phyloP scores from a whole-genome alignment of 1,284 basidiomycete genomes.

The Ustilago crameri region DNA sequence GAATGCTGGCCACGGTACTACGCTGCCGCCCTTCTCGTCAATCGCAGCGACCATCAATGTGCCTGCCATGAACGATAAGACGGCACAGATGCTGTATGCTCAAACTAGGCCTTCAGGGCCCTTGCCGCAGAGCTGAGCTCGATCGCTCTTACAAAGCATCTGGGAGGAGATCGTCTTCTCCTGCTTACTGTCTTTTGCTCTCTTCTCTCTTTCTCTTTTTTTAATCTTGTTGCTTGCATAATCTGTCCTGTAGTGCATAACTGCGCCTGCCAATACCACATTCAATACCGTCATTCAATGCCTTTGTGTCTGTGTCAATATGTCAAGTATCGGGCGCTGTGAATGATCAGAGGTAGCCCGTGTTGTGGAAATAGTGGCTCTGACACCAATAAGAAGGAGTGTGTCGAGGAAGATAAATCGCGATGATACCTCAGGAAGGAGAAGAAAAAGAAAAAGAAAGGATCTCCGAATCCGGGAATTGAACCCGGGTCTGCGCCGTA shows the following conservation, averaged over 20 bases:
- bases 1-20: conserved; percentile 28
- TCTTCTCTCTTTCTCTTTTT: conserved; percentile 3
- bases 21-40: conserved; percentile 56
- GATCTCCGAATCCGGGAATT: conserved; percentile 57
- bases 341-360: too few relatives aligned
- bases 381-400: too few relatives aligned
- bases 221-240: conserved; percentile 18
- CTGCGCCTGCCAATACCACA: conserved; percentile 33
- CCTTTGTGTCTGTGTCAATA: too few relatives aligned
- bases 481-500: conserved; percentile 59
- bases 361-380: too few relatives aligned
- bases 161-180: too few relatives aligned
- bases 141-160: too few relatives aligned
- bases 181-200: background rate
- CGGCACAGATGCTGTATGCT: conserved; percentile 37
- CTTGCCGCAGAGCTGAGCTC: conserved; percentile 31
- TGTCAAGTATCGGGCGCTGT: too few relatives aligned
- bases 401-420: too few relatives aligned
- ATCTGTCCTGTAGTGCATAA: conserved; percentile 25
- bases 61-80: conserved; percentile 29
- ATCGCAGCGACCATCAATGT: conserved; percentile 50
- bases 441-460: conserved; percentile 3
- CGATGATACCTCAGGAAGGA: too few relatives aligned
- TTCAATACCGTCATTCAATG: background rate
- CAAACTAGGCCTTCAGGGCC: conserved; percentile 28